Conservation (phyloP, 2,329 filamentous ascomycete species). For the Myriosclerotinia duriaeana region DNA sequence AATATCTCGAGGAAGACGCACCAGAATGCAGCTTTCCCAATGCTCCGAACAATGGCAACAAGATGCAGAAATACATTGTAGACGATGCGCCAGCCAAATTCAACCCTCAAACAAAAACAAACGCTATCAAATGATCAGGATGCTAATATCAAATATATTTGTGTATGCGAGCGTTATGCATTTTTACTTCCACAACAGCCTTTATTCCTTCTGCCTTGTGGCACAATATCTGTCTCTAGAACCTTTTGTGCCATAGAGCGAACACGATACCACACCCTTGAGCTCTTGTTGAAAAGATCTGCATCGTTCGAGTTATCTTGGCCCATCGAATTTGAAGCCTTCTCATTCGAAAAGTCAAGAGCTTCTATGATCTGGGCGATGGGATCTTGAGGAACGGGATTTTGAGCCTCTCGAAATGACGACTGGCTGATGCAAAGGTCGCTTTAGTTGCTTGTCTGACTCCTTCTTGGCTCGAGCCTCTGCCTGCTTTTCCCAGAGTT, state of each 20-base stretch:
- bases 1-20: not conserved
- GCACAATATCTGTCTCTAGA: not conserved
- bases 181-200: not conserved
- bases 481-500: slow-evolving; percentile 57
- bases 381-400: slow-evolving; percentile 26
- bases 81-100: not conserved
- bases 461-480: slow-evolving; percentile 48
- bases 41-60: not conserved
- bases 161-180: slow-evolving; percentile 10
- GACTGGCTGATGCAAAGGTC: slow-evolving; percentile 57
- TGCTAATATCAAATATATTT: not conserved
- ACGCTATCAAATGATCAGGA: not conserved
- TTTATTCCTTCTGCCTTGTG: not conserved
- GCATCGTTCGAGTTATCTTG: slow-evolving; percentile 26
- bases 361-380: slow-evolving; percentile 31
- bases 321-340: slow-evolving; percentile 28
- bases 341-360: slow-evolving; percentile 33
- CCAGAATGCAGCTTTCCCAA: not conserved
- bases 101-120: not conserved
- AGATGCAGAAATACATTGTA: not conserved
- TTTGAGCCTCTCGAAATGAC: slow-evolving; percentile 48
- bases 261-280: slow-evolving; percentile 4
- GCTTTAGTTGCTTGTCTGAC: slow-evolving; percentile 53
- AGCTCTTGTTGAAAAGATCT: slow-evolving; percentile 10
- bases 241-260: not conserved